Evolutionary conservation across 306 rosid species (phyloP).

Genomic region (Quercus alba): DNA sequence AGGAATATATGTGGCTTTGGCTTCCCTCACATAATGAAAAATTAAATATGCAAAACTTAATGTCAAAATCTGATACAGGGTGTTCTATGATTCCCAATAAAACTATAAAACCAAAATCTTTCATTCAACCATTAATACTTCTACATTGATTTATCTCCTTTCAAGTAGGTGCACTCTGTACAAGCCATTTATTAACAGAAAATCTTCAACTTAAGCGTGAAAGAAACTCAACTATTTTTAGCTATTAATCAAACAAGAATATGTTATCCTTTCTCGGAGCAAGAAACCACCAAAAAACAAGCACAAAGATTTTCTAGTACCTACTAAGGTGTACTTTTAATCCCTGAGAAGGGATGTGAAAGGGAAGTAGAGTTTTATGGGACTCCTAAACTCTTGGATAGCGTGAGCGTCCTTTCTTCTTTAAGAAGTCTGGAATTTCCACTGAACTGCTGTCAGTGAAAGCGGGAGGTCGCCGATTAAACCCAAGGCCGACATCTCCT

Average conservation of each 20-base stretch:
- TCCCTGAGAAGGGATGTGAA: conserved; percentile 32
- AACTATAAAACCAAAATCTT: neutral
- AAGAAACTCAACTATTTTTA: conserved; percentile 18
- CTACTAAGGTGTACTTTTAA: conserved; percentile 32
- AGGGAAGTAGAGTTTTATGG: conserved; percentile 2
- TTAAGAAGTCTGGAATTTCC: conserved; percentile 91
- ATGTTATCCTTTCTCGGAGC: conserved; percentile 29
- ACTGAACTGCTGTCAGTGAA: conserved; percentile 65
- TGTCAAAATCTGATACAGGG: neutral
- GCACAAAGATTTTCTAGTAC: conserved; percentile 31
- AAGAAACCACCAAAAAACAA: conserved; percentile 31
- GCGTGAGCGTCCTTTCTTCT: conserved; percentile 95
- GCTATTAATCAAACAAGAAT: conserved; percentile 36
- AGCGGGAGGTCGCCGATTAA: conserved; percentile 58
- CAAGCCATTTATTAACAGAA: conserved; percentile 17
- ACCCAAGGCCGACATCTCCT: conserved; percentile 48
- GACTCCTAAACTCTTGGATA: conserved; percentile 70
- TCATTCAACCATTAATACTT: conserved; percentile 8
- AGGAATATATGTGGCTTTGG: neutral
- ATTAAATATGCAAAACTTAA: neutral
- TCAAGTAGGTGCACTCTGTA: conserved; percentile 18
- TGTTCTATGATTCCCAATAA: neutral
- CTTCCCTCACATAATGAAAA: too few relatives aligned
- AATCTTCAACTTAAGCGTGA: conserved; percentile 10
- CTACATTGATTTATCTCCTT: neutral